A percentile compares a stretch with the other conserved stretches of the same genome.
Evolutionary conservation across 345 rosid species (phyloP).

Genomic region (Physaria fendleri): DNA sequence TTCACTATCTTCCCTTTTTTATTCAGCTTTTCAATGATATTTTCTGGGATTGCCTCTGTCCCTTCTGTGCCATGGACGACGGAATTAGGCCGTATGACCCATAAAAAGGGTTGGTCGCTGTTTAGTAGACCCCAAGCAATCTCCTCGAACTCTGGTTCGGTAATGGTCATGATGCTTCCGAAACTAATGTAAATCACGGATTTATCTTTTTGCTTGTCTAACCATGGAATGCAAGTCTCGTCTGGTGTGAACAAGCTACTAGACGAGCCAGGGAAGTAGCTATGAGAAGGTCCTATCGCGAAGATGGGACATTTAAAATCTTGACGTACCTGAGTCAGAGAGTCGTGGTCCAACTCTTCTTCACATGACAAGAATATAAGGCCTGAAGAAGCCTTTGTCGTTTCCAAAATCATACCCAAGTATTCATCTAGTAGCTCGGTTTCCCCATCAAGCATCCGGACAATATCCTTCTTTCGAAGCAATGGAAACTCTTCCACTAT

Average conservation of each 20-base stretch:
- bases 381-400: constrained; percentile 30
- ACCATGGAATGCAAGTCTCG: constrained; percentile 40
- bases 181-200: constrained; percentile 49
- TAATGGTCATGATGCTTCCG: constrained; percentile 30
- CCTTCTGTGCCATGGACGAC: not conserved
- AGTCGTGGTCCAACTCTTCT: constrained; percentile 54
- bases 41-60: not conserved
- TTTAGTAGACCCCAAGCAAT: constrained; percentile 40
- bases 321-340: constrained; percentile 36
- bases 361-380: constrained; percentile 55
- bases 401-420: not conserved
- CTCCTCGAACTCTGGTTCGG: constrained; percentile 33
- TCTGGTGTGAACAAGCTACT: constrained; percentile 33
- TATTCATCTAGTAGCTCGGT: not conserved
- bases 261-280: constrained; percentile 11
- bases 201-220: constrained; percentile 36
- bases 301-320: constrained; percentile 34
- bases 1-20: constrained; percentile 35
- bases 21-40: constrained; percentile 5
- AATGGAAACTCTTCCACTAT: constrained; percentile 13
- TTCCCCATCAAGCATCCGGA: not conserved
- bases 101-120: constrained; percentile 39
- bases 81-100: constrained; percentile 32
- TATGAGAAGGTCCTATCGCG: constrained; percentile 52
- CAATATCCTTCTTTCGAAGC: constrained; percentile 17